Evolutionary conservation across 345 rosid genomes (phyloP).

Genomic region (Lepidium aucheri): DNA sequence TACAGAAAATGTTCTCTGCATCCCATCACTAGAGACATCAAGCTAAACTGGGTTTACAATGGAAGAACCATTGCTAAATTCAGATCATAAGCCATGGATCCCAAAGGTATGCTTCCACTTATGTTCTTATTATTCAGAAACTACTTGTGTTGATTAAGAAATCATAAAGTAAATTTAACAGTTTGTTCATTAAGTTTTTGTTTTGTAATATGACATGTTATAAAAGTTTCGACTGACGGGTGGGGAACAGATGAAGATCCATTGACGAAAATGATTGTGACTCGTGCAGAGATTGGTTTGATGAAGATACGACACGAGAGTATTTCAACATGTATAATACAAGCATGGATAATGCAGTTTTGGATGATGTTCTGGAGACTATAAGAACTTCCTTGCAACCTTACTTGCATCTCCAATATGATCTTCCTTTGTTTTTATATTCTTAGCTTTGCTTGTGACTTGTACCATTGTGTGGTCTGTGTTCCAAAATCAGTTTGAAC

Average conservation of each 20-base stretch:
- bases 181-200: not conserved
- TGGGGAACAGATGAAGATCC: slow-evolving; percentile 87
- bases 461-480: not conserved
- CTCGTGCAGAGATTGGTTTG: slow-evolving; percentile 75
- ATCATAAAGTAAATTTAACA: no score
- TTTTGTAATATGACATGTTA: slow-evolving; percentile 33
- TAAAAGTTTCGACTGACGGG: slow-evolving; percentile 47
- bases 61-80: no score
- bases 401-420: slow-evolving; percentile 57
- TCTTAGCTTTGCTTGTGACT: not conserved
- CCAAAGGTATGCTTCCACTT: no score
- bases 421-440: slow-evolving; percentile 12
- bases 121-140: no score
- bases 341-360: slow-evolving; percentile 53
- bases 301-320: slow-evolving; percentile 56
- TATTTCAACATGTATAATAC: slow-evolving; percentile 41
- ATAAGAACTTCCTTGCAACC: slow-evolving; percentile 54
- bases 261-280: slow-evolving; percentile 62
- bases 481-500: not conserved
- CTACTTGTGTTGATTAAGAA: no score
- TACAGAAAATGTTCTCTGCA: no score
- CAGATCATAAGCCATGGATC: no score
- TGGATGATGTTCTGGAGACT: slow-evolving; percentile 73
- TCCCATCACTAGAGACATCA: no score
- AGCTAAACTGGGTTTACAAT: no score